Evolutionary conservation across 345 rosid genomes (phyloP).

Genomic region (Heritiera fomes): DNA sequence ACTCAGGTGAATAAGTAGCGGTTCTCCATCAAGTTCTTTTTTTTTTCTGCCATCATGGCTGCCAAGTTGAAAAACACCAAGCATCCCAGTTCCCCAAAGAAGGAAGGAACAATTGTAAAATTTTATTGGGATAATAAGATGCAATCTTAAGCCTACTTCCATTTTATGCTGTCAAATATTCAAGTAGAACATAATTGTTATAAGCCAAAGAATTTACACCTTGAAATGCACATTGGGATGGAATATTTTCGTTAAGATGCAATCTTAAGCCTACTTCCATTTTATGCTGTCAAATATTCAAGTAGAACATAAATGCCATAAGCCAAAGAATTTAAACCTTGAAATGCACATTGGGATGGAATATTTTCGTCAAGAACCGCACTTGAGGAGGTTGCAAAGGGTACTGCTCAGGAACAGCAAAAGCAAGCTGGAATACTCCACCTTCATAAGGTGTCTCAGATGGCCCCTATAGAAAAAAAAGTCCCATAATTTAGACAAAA

Average conservation of each 20-base stretch:
- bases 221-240: no score
- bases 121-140: neutral
- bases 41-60: neutral
- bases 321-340: constrained; percentile 49
- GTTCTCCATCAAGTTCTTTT: neutral
- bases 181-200: constrained; percentile 3
- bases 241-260: neutral
- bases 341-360: constrained; percentile 98
- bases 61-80: constrained; percentile 10
- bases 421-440: constrained; percentile 93
- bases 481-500: constrained; percentile 10
- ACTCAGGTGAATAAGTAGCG: neutral
- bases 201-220: no score
- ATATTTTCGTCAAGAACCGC: constrained; percentile 91
- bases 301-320: neutral
- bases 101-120: neutral
- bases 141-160: constrained; percentile 2
- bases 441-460: constrained; percentile 98
- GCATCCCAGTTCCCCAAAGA: neutral
- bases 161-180: neutral
- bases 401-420: constrained; percentile 94
- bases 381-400: constrained; percentile 99
- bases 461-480: constrained; percentile 57
- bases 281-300: neutral
- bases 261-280: constrained; percentile 3